Percentiles rank a stretch among this genome's conserved stretches.
phyloP scores from a whole-genome alignment of 225 moss, liverwort and hornwort species.

The Sphagnum tenellum region DNA sequence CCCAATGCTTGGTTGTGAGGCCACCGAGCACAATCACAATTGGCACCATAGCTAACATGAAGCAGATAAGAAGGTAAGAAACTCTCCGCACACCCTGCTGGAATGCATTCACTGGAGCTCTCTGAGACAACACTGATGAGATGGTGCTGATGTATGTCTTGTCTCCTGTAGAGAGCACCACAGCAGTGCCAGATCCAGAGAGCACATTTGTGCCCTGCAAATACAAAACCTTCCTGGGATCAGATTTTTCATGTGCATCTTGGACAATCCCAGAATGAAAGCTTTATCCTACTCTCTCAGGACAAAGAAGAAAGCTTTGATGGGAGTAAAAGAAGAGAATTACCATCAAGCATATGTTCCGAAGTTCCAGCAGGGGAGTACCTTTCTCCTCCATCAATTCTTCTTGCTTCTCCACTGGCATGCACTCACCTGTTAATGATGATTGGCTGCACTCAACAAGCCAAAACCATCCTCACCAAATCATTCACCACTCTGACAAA shows the following conservation, averaged over 20 bases:
- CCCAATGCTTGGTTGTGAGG: constrained; percentile 16
- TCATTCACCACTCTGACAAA: not conserved
- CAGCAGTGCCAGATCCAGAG: constrained; percentile 21
- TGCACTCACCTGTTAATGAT: constrained; percentile 13
- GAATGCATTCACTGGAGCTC: constrained; percentile 20
- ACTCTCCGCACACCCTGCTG: constrained; percentile 25
- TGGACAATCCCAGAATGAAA: too few species aligned
- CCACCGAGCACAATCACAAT: constrained; percentile 23
- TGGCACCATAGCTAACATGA: constrained; percentile 26
- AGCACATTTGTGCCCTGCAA: constrained; percentile 18
- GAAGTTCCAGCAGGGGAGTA: constrained; percentile 7
- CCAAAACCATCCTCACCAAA: not conserved
- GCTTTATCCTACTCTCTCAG: too few species aligned
- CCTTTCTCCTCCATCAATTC: constrained; percentile 9
- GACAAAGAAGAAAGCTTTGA: too few species aligned
- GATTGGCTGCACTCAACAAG: constrained; percentile 7
- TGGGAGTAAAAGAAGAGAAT: too few species aligned
- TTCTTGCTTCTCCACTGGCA: constrained; percentile 10
- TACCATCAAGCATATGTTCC: constrained; percentile 13
- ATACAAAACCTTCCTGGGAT: not conserved
- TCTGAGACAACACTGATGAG: constrained; percentile 9
- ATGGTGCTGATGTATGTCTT: constrained; percentile 21
- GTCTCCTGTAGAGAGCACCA: constrained; percentile 18
- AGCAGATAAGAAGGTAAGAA: constrained; percentile 20
- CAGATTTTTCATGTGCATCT: too few species aligned